Base-by-base conservation (phyloP, 352 stramenopile species). In the Globisporangium lucens region DNA sequence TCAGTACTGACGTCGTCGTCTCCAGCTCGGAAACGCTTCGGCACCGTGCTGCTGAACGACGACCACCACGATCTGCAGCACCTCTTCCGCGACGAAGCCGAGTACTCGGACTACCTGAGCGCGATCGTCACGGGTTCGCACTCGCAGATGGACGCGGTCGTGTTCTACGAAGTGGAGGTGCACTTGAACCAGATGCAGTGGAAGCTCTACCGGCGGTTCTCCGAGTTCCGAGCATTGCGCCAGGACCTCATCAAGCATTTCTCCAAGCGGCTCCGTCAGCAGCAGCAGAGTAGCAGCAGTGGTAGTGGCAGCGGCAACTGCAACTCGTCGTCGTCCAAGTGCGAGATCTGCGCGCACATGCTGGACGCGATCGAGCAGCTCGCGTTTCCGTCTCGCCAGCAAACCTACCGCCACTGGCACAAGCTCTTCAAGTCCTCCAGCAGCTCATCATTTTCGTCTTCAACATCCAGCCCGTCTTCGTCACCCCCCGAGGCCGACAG, bases 81-180 rank as follows among this genome's bases (percentile, higher is more conserved):
- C 17, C 64, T 90, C 10, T 89, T 91, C 61, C 83, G 81, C 2
- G 83, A 91, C 46, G 81, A 93, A 62, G 83, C 85, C 27, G 85
- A 93, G 69, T 93, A 93, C 70, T 93, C 85, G 38, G 85, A 93
- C 63, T 91, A 93, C 73, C 65, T 93, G 56, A 73, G 70, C 7
- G 77, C 79, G 35, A 51, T 68, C 8, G 46, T 89, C 49, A 88
- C 78, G 0, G 73, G 79, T 4, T 62, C 77, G 4, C 85, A 90
- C 63, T 60, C 75, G 13, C 74, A 89, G 52, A 69, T 78, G 30
- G 77, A 91, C 55, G 71, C 75, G 12, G 77, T 90, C 20, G 79
- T 91, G 13, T 89, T 82, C 51, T 93, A 93, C 49, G 71, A 85
- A 38, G n/a, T 93, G 24, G 77, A 91, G 61, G 71, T 90, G 13